A percentile compares a stretch with the other conserved stretches of the same genome.
Conservation (phyloP, 1,284 basidiomycete species). For the Fomitopsis pinicola region DNA sequence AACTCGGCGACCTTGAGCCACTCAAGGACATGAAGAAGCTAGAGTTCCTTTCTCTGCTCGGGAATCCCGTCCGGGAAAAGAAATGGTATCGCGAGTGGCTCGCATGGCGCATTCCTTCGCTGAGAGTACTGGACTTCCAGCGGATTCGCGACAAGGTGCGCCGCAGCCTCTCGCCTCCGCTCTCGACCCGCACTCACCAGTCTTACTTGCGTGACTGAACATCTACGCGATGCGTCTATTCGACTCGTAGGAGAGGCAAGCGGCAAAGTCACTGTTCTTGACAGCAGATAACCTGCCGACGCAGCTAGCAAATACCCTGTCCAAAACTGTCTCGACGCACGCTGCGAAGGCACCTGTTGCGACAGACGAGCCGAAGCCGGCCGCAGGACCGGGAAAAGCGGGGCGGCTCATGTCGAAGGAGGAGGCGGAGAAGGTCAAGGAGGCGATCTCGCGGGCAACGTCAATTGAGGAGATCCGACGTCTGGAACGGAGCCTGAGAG, state of each 20-base stretch:
- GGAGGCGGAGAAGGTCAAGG: slow-evolving; percentile 86
- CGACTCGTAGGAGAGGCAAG: slow-evolving; percentile 63
- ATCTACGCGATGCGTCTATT: background rate
- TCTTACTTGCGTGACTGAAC: background rate
- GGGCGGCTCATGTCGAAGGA: slow-evolving; percentile 89
- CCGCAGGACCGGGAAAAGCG: slow-evolving; percentile 57
- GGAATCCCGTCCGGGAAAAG: slow-evolving; percentile 91
- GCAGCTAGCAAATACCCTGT: slow-evolving; percentile 76
- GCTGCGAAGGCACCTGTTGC: slow-evolving; percentile 55
- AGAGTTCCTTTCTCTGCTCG: slow-evolving; percentile 79
- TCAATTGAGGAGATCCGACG: slow-evolving; percentile 89
- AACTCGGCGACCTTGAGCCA: slow-evolving; percentile 83
- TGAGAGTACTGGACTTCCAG: slow-evolving; percentile 96
- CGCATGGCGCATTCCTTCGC: slow-evolving; percentile 74
- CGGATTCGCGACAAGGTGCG: slow-evolving; percentile 93
- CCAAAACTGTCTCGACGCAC: slow-evolving; percentile 65
- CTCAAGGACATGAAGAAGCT: slow-evolving; percentile 77
- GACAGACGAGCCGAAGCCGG: slow-evolving; percentile 67
- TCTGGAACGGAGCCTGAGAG: slow-evolving; percentile 83
- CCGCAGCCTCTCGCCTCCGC: slow-evolving; percentile 15
- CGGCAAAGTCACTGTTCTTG: slow-evolving; percentile 72
- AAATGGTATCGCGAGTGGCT: slow-evolving; percentile 98
- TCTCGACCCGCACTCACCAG: background rate
- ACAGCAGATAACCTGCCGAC: slow-evolving; percentile 75
- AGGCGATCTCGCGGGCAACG: slow-evolving; percentile 86